Conservation (phyloP, 306 rosid genomes). For the Spatholobus suberectus region DNA sequence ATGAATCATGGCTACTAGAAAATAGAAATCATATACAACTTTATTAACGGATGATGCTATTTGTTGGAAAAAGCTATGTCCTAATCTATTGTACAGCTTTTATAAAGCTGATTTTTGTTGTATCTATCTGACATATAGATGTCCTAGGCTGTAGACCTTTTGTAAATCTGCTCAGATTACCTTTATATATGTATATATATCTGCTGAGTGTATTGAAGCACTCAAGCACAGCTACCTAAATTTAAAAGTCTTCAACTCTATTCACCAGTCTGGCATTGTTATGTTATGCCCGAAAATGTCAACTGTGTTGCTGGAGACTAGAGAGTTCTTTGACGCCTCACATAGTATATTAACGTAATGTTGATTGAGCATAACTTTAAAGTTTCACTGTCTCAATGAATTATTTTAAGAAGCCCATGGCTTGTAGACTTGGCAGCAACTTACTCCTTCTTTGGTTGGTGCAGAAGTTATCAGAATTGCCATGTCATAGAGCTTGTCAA, state of each 20-base stretch:
- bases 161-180: too few species aligned
- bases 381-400: background rate
- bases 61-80: too few species aligned
- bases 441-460: conserved; percentile 35
- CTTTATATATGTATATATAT: too few species aligned
- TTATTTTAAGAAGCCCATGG: conserved; percentile 10
- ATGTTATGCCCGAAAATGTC: conserved; percentile 15
- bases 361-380: background rate
- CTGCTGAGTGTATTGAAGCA: too few species aligned
- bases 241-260: too few species aligned
- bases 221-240: too few species aligned
- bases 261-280: background rate
- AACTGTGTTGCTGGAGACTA: background rate
- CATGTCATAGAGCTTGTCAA: conserved; percentile 8
- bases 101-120: too few species aligned
- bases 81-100: too few species aligned
- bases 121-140: too few species aligned
- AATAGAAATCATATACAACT: background rate
- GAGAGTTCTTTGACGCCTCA: background rate
- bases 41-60: conserved; percentile 24
- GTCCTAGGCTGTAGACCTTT: too few species aligned
- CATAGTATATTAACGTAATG: background rate
- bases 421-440: conserved; percentile 21
- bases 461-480: conserved; percentile 34
- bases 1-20: background rate